These are phyloP conservation scores for Leucocoprinus sp. DNA, from an alignment of 768 basidiomycete species.

Conservation along the genomic window DNA sequence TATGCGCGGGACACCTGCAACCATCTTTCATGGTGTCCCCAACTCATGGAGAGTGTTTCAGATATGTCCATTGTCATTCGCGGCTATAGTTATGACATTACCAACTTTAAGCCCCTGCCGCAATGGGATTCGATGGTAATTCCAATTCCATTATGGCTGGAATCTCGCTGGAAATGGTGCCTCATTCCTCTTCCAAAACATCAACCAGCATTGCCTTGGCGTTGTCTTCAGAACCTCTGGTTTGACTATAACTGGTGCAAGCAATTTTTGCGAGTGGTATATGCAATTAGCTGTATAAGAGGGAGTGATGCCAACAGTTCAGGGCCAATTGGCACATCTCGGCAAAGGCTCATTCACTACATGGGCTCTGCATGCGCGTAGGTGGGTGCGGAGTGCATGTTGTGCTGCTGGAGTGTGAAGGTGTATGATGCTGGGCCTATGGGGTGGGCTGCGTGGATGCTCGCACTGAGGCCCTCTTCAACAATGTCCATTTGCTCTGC, in stretches of 20 bases:
- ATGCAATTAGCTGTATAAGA: slow-evolving; percentile 83
- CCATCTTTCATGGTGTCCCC: slow-evolving; percentile 73
- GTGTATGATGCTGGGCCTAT: too few species aligned
- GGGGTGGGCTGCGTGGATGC: too few species aligned
- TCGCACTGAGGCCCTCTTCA: too few species aligned
- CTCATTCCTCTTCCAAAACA: too few species aligned
- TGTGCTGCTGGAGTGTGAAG: slow-evolving; percentile 89
- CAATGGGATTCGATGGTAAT: slow-evolving; percentile 64
- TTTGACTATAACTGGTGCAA: slow-evolving; percentile 61
- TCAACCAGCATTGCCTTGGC: too few species aligned
- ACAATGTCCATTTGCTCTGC: too few species aligned
- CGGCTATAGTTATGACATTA: too few species aligned
- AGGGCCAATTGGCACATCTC: slow-evolving; percentile 68
- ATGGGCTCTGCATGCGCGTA: slow-evolving; percentile 63
- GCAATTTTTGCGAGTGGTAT: slow-evolving; percentile 77
- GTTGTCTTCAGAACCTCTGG: slow-evolving; percentile 66
- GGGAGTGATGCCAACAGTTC: slow-evolving; percentile 48
- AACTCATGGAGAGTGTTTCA: slow-evolving; percentile 65
- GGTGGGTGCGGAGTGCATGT: slow-evolving; percentile 59
- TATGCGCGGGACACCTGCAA: too few species aligned
- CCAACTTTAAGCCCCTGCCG: slow-evolving; percentile 73
- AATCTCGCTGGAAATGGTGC: too few species aligned
- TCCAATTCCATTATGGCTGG: slow-evolving; percentile 85
- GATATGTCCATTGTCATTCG: slow-evolving; percentile 86
- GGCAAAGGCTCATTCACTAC: slow-evolving; percentile 39